phyloP scores from a whole-genome alignment of 192 early-diverging fungal species.

The Mortierella alpina region DNA sequence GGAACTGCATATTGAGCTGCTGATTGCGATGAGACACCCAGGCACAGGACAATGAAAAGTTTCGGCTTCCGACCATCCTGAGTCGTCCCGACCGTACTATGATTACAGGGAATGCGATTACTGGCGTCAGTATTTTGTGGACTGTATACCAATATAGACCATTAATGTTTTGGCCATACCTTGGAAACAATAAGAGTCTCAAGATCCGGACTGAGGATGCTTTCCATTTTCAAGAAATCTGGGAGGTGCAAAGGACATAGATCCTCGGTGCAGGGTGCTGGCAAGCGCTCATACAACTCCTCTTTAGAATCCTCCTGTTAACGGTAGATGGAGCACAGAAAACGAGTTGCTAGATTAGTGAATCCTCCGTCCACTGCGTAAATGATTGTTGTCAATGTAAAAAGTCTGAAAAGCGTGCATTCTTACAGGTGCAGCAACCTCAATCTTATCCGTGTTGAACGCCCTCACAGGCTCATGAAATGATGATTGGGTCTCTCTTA shows the following conservation, averaged over 20 bases:
- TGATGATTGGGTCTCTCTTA: no score
- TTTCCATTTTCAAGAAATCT: background rate
- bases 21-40: constrained; percentile 1
- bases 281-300: constrained; percentile 5
- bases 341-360: no score
- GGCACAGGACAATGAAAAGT: constrained; percentile 12
- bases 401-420: no score
- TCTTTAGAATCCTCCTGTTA: background rate
- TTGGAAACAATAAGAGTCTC: background rate
- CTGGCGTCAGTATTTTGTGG: no score
- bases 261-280: constrained; percentile 12
- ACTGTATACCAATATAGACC: no score
- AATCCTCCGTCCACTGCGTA: no score
- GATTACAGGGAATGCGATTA: no score
- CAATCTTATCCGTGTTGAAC: no score
- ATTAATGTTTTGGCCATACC: background rate
- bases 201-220: background rate
- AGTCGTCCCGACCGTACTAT: background rate
- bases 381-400: no score
- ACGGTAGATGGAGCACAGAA: background rate
- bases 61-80: constrained; percentile 9
- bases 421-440: no score
- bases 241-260: constrained; percentile 6
- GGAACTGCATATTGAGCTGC: background rate
- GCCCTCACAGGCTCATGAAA: background rate